Percentiles rank a stretch among this genome's conserved stretches.
phyloP scores from a whole-genome alignment of 2,329 filamentous ascomycete species.

The Sporothrix euskadiensis region DNA sequence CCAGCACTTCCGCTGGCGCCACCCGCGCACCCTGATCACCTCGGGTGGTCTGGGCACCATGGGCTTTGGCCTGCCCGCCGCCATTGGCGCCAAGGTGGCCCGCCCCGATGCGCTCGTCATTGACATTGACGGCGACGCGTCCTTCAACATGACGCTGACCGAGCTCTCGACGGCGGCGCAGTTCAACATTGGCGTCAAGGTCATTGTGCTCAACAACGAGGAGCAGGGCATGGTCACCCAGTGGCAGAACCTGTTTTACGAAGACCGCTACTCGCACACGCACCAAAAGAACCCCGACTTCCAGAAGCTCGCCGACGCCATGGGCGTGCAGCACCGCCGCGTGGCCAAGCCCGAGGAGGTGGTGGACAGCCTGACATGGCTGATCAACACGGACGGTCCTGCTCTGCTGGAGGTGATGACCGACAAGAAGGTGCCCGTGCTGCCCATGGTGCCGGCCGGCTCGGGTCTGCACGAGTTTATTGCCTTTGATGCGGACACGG shows the following conservation, averaged over 20 bases:
- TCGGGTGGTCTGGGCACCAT: slow-evolving; percentile 94
- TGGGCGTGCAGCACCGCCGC: slow-evolving; percentile 77
- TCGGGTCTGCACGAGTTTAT: slow-evolving; percentile 90
- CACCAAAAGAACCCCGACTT: slow-evolving; percentile 97
- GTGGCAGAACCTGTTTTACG: slow-evolving; percentile 97
- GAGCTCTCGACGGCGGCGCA: slow-evolving; percentile 91
- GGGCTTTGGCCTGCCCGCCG: slow-evolving; percentile 91
- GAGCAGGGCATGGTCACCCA: slow-evolving; percentile 99
- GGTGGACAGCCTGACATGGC: slow-evolving; percentile 77
- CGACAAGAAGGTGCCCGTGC: slow-evolving; percentile 89
- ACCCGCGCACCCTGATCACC: slow-evolving; percentile 91
- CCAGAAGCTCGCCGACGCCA: slow-evolving; percentile 86
- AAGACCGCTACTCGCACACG: slow-evolving; percentile 88
- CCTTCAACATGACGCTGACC: slow-evolving; percentile 97
- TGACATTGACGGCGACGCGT: slow-evolving; percentile 97
- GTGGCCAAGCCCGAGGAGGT: slow-evolving; percentile 75
- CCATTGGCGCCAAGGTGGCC: slow-evolving; percentile 92
- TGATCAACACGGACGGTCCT: slow-evolving; percentile 87
- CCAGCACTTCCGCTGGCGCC: slow-evolving; percentile 92
- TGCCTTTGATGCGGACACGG: slow-evolving; percentile 67
- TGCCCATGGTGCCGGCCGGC: slow-evolving; percentile 94
- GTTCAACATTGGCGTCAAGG: slow-evolving; percentile 95
- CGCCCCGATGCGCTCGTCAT: slow-evolving; percentile 77
- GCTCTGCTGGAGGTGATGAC: slow-evolving; percentile 89
- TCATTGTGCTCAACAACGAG: slow-evolving; percentile 94